Evolutionary conservation across 1,284 basidiomycete genomes (phyloP), one percentile per base, ranked within the genome.

Genomic region (Cutaneotrichosporon dermatis): DNA sequence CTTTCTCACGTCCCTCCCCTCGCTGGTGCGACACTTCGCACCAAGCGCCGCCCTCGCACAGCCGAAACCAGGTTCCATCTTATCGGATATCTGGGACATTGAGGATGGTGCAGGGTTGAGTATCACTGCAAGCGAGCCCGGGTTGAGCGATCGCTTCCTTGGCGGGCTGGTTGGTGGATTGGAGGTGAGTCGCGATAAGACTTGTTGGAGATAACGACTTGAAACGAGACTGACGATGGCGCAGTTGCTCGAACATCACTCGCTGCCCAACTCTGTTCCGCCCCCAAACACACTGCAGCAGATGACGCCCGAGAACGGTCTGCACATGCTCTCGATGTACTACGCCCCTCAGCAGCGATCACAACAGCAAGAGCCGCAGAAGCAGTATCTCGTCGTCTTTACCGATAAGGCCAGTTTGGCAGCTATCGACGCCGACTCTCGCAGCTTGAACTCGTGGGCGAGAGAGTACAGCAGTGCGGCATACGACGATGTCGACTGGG

Each of bases 1-100:
- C 1, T 71, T 75, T 48, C 59, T 75, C 42, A 70, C 69, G n/a
- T 69, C 71, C 2, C 57, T 75, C 2, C 73, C 73, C 4, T 57
- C 58, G 13, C 58, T 73, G 5, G 54, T 60, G 0, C 25, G 57
- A 0, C 61, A 61, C 3, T 72, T 72, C 15, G 46, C 54, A 4
- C 60, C 64, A 4, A 59, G 57, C 2, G 63, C 57, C 1, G 59
- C 59, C 0, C 49, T 59, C 4, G 42, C 36, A 6, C 54, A 45
- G 7, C 51, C 54, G 0, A 61, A 61, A 33, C 57, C 52, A 1
- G 57, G 57, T 2, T 52, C 59, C 3, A 55, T 64, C n/a, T 35
- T 64, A n/a, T 57, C 63, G 5, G 57, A 61, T 51, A 51, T 61
- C 11, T 64, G 63, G 63, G 63, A 64, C 52, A 57, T 57, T 43